phyloP scores from a whole-genome alignment of 805 yeast genomes.

The Candida krabiensis region DNA sequence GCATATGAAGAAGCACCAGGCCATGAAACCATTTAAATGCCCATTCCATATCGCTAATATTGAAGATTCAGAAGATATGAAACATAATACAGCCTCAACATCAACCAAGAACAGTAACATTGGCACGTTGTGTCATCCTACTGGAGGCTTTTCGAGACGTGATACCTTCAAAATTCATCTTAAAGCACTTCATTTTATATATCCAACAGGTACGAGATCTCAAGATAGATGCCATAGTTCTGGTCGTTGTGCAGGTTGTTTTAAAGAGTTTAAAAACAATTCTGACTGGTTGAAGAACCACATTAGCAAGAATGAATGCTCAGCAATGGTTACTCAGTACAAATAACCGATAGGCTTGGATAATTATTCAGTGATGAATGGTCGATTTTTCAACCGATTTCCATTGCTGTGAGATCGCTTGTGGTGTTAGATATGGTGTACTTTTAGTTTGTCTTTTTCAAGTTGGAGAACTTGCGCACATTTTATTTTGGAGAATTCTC shows the following conservation, averaged over 20 bases:
- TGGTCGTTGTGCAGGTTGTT: conserved; percentile 58
- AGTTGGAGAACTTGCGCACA: too few species aligned
- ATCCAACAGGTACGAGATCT: conserved; percentile 55
- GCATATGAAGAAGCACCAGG: conserved; percentile 53
- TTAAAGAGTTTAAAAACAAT: conserved; percentile 46
- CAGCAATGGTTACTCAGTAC: conserved; percentile 27
- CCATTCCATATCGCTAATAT: conserved; percentile 42
- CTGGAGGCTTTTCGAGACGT: conserved; percentile 58
- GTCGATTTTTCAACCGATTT: too few species aligned
- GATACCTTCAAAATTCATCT: conserved; percentile 61
- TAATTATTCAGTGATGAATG: too few species aligned
- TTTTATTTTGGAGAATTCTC: too few species aligned
- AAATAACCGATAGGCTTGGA: too few species aligned
- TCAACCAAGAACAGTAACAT: conserved; percentile 1
- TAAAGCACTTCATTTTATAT: conserved; percentile 55
- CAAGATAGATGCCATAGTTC: conserved; percentile 41
- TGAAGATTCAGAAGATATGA: not conserved
- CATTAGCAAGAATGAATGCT: conserved; percentile 50
- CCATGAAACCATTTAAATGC: conserved; percentile 52
- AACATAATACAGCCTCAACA: conserved; percentile 17
- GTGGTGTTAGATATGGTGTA: too few species aligned
- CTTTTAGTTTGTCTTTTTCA: too few species aligned
- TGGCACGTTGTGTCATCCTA: conserved; percentile 50
- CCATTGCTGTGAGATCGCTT: too few species aligned
- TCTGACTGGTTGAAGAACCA: conserved; percentile 54